Conservation (phyloP, 2,329 filamentous ascomycete genomes). For the Coniochaeta hoffmannii region DNA sequence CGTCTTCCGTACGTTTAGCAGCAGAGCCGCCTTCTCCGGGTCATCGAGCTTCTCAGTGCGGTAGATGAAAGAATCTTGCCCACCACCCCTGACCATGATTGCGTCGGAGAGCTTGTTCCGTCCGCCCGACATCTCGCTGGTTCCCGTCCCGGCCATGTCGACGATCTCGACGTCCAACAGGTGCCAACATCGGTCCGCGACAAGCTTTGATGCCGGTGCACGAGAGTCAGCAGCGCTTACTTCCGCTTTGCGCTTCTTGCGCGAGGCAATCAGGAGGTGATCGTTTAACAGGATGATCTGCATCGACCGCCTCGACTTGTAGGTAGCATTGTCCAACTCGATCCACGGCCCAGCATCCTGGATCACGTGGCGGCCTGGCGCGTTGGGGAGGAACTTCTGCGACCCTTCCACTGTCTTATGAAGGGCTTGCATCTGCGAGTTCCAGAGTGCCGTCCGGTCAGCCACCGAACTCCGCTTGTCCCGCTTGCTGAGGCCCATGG, state of each 20-base stretch:
- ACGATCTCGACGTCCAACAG: constrained; percentile 88
- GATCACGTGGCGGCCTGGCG: constrained; percentile 86
- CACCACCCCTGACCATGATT: constrained; percentile 80
- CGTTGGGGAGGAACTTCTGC: constrained; percentile 90
- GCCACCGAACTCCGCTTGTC: constrained; percentile 87
- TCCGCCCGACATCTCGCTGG: constrained; percentile 43
- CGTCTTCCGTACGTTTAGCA: constrained; percentile 87
- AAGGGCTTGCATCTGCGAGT: constrained; percentile 67
- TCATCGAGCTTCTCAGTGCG: constrained; percentile 76
- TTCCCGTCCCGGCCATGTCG: constrained; percentile 66
- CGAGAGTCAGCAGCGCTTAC: constrained; percentile 42
- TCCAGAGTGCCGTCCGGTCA: constrained; percentile 60
- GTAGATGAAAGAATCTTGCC: constrained; percentile 89
- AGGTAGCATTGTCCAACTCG: constrained; percentile 93
- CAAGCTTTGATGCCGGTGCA: constrained; percentile 63
- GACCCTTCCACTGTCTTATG: constrained; percentile 98
- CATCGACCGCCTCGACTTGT: constrained; percentile 84
- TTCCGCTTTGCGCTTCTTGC: constrained; percentile 86
- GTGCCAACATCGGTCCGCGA: constrained; percentile 92
- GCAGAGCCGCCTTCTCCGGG: constrained; percentile 68
- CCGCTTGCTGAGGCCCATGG: constrained; percentile 52
- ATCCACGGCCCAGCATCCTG: constrained; percentile 92
- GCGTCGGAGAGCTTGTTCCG: constrained; percentile 70
- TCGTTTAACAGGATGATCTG: constrained; percentile 92
- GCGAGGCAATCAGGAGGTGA: constrained; percentile 81